Evolutionary conservation across 257 asterid species (phyloP), one percentile per base, ranked within the genome.

Genomic region (Parsonsia alboflavescens): DNA sequence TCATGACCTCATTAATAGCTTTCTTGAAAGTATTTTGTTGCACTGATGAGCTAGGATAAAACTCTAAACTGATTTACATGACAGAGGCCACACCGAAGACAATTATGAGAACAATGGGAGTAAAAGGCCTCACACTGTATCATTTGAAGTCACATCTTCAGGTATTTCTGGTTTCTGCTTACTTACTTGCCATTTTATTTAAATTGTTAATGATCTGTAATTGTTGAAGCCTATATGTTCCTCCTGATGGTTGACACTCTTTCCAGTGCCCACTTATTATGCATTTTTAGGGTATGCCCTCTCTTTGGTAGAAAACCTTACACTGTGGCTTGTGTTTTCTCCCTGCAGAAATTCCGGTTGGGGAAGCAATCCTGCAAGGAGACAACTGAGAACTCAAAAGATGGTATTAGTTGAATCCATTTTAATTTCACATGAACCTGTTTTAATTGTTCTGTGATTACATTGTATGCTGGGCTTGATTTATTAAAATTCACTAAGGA

Each of bases 91-190:
- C 98, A 15, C 98, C 98, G 4, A 93, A 90, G 86, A 79, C 91
- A 48, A 88, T 93, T 50, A 66, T 89, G 90, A 91, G 97, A 85
- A 87, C 96, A 79, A 93, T 93, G 98, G 95, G 97, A 73, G 98
- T 93, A 52, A 93, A 91, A 81, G 98, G 98, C 81, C 88, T 93
- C 84, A 93, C 98, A 67, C 81, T 93, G 74, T 93, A 93, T 82
- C 98, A 93, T 81, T 85, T 93, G 85, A 93, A 93, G 91, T 93
- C 98, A 33, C 97, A 91, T 87, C 98, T 93, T 78, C 98, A 93
- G 98, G 98, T 85, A 72, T 78, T 70, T 80, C 45, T 28, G 17
- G 65, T 68, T 49, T 30, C 69, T 36, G 17, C 17, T 72, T 50
- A 36, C 22, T 63, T 69, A 24, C 10, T 16, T 64, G 30, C 42